Evolutionary conservation across 2,329 filamentous ascomycete genomes (phyloP), one percentile per base, ranked within the genome.

Genomic region (Pestalotiopsis sp.): DNA sequence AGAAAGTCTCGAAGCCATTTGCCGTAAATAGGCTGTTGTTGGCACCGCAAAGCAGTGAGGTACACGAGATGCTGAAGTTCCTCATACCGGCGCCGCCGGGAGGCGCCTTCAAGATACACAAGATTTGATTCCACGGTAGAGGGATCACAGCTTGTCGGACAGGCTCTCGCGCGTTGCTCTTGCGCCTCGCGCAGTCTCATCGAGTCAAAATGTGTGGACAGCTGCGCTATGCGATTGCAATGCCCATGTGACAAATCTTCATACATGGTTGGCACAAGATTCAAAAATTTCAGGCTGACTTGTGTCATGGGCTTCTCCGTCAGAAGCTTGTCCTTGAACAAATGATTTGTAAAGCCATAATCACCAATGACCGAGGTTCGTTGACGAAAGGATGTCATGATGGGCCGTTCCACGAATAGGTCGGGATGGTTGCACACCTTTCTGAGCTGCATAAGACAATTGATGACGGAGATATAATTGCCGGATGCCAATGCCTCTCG

Each of bases 371-470:
- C 90, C 2, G 95, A 97, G 71, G 87, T 92, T 31, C 89, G 86
- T 92, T 98, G 97, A 3, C 94, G 93, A 79, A 98, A 97, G 1
- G 96, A 98, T 0, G 95, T 99, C 81, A 97, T 96, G 75, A 99
- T 98, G 1, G 94, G 95, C 17, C 96, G 90, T 69, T 97, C 97
- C 73, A 98, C 93, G 75, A 99, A 99, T 9, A 99, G 86, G 80
- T 99, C 96, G 0, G 96, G 97, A 77, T 99, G 96, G 74, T 99
- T 99, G 86, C 96, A 99, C 65, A 99, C 97, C 79, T 98, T 98
- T 63, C 96, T 91, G 66, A 99, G 85, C 78, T 97, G 96, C 94
- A 99, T 97, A 65, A 99, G 83, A 80, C 97, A 98, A 78, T 98
- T 97, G 81, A 98, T 98, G 78, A 99, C 98, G 20, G 94, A 97